Evolutionary conservation across 768 basidiomycete genomes (phyloP).

Genomic region (Lentinula detonsa): DNA sequence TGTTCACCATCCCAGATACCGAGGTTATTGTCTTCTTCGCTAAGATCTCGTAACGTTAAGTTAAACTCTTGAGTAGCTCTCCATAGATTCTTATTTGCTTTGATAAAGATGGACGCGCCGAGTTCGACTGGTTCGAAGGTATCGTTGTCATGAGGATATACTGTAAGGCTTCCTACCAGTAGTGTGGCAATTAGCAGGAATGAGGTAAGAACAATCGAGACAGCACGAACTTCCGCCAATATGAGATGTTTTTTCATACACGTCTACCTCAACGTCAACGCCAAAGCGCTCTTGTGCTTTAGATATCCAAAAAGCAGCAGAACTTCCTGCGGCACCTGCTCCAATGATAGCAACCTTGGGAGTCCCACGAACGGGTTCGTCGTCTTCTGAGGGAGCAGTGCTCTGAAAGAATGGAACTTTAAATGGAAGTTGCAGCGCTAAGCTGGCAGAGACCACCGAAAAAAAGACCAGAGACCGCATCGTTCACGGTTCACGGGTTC

Average conservation of each 20-base stretch:
- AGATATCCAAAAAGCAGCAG: slow-evolving; percentile 80
- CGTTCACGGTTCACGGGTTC: not conserved
- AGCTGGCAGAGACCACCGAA: not conserved
- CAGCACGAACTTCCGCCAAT: slow-evolving; percentile 77
- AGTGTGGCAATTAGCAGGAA: not conserved
- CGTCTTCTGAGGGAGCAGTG: slow-evolving; percentile 16
- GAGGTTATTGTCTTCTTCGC: slow-evolving; percentile 42
- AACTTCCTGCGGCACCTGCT: slow-evolving; percentile 82
- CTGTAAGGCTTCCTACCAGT: slow-evolving; percentile 63
- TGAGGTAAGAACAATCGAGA: not conserved
- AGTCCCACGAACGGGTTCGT: slow-evolving; percentile 15
- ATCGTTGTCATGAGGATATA: slow-evolving; percentile 64
- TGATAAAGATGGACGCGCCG: slow-evolving; percentile 85
- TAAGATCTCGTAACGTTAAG: slow-evolving; percentile 46
- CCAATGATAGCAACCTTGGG: slow-evolving; percentile 78
- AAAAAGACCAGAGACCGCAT: slow-evolving; percentile 1
- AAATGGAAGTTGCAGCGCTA: slow-evolving; percentile 43
- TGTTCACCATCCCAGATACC: slow-evolving; percentile 83
- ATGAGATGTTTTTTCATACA: slow-evolving; percentile 73
- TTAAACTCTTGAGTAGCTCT: slow-evolving; percentile 81
- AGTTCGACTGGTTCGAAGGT: slow-evolving; percentile 66
- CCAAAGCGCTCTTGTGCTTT: slow-evolving; percentile 70
- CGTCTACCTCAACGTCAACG: slow-evolving; percentile 72
- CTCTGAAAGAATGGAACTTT: slow-evolving; percentile 48
- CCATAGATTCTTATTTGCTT: slow-evolving; percentile 61